Percentiles rank a stretch among this genome's conserved stretches.
Evolutionary conservation across 192 early-diverging fungal species (phyloP).

Genomic region (Coemansia sp.): DNA sequence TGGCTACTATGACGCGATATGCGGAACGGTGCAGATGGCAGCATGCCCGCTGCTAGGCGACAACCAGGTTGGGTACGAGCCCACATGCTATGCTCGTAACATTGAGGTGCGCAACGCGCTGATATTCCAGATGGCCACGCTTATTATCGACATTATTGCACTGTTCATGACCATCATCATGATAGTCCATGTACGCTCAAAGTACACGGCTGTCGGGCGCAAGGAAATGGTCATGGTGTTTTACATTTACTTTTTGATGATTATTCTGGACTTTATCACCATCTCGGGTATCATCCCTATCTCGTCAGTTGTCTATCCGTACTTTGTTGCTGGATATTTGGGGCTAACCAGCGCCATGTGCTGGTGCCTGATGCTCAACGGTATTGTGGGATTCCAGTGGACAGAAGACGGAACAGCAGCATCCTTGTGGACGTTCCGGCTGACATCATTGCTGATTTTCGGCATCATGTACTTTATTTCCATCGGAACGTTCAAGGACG

Average conservation of each 20-base stretch:
- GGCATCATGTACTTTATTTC: slow-evolving; percentile 72
- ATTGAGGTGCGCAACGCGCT: slow-evolving; percentile 80
- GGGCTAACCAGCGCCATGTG: slow-evolving; percentile 80
- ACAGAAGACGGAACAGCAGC: slow-evolving; percentile 90
- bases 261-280: slow-evolving; percentile 84
- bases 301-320: slow-evolving; percentile 72
- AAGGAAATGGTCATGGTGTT: slow-evolving; percentile 99
- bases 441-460: slow-evolving; percentile 79
- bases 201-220: slow-evolving; percentile 99
- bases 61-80: slow-evolving; percentile 70
- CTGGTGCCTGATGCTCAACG: slow-evolving; percentile 92
- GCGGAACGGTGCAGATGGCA: slow-evolving; percentile 76
- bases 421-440: slow-evolving; percentile 93
- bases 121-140: slow-evolving; percentile 94
- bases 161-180: slow-evolving; percentile 96
- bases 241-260: slow-evolving; percentile 87
- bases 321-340: slow-evolving; percentile 80
- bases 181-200: slow-evolving; percentile 96
- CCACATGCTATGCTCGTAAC: slow-evolving; percentile 92
- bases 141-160: slow-evolving; percentile 91
- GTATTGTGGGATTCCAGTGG: slow-evolving; percentile 96
- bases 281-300: slow-evolving; percentile 92
- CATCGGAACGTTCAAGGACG: slow-evolving; percentile 76
- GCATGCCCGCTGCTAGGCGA: slow-evolving; percentile 87
- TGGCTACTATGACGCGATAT: slow-evolving; percentile 89